phyloP scores from a whole-genome alignment of 2,329 filamentous ascomycete genomes.

The Dactylellina drechsleri region DNA sequence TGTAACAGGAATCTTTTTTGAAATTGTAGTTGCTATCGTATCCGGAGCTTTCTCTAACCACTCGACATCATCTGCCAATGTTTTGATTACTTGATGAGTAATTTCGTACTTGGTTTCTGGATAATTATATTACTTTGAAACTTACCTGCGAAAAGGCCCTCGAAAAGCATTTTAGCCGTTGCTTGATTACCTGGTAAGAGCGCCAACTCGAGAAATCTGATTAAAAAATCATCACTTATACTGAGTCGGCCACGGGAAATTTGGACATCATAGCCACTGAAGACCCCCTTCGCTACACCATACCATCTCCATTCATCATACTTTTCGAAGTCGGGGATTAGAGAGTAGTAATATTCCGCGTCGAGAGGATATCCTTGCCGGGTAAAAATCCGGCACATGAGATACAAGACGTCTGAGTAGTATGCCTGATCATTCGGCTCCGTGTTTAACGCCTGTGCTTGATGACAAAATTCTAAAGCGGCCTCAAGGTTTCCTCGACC shows the following conservation, averaged over 20 bases:
- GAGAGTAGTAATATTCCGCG: slow-evolving; percentile 42
- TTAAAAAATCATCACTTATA: neutral
- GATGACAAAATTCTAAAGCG: slow-evolving; percentile 26
- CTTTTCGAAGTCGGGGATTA: slow-evolving; percentile 13
- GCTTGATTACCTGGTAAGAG: no score
- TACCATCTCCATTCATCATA: slow-evolving; percentile 38
- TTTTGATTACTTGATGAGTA: no score
- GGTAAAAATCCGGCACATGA: slow-evolving; percentile 26
- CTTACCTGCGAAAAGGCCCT: slow-evolving; percentile 7
- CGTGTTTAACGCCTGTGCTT: neutral
- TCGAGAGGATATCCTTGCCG: slow-evolving; percentile 22
- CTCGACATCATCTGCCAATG: slow-evolving; percentile 5
- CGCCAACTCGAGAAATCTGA: no score
- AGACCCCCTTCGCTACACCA: neutral
- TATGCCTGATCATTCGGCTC: neutral
- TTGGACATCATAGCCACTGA: neutral
- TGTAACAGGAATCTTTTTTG: no score
- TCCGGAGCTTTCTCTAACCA: neutral
- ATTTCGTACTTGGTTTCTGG: no score
- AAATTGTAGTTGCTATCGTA: no score
- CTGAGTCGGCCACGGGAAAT: slow-evolving; percentile 6
- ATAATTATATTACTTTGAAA: neutral
- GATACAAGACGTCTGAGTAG: slow-evolving; percentile 25
- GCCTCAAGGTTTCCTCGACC: slow-evolving; percentile 9
- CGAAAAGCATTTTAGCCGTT: neutral